phyloP scores from a whole-genome alignment of 768 basidiomycete genomes.

The Rhodotorula taiwanensis region DNA sequence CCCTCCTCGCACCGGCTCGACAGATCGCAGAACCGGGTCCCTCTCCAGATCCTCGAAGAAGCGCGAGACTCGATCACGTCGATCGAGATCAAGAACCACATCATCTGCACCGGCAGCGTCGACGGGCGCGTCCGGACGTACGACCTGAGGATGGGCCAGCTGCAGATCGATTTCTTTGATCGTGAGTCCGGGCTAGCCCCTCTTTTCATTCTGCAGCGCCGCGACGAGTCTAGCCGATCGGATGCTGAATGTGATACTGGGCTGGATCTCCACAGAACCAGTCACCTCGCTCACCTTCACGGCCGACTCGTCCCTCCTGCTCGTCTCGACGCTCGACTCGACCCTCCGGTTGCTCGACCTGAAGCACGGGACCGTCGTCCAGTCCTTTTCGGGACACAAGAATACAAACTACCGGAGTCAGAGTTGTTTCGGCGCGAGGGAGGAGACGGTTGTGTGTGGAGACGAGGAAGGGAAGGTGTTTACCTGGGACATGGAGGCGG shows the following conservation, averaged over 20 bases:
- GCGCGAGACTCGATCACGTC: slow-evolving; percentile 80
- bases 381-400: slow-evolving; percentile 71
- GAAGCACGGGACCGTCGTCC: slow-evolving; percentile 70
- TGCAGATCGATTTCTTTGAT: slow-evolving; percentile 82
- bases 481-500: slow-evolving; percentile 90
- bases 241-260: no score
- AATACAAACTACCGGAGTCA: slow-evolving; percentile 68
- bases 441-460: slow-evolving; percentile 73
- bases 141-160: slow-evolving; percentile 86
- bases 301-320: slow-evolving; percentile 67
- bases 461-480: slow-evolving; percentile 85
- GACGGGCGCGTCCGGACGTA: slow-evolving; percentile 90
- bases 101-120: slow-evolving; percentile 73
- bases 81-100: slow-evolving; percentile 57
- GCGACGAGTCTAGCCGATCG: background rate
- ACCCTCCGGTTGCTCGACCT: slow-evolving; percentile 80
- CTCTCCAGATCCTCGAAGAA: slow-evolving; percentile 86
- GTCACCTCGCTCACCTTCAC: slow-evolving; percentile 77
- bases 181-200: slow-evolving; percentile 62
- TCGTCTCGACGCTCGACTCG: slow-evolving; percentile 77
- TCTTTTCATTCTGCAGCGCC: no score
- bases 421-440: slow-evolving; percentile 76
- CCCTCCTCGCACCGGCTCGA: background rate
- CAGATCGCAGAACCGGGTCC: slow-evolving; percentile 68
- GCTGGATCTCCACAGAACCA: slow-evolving; percentile 55